Percentiles rank a stretch among this genome's conserved stretches.
phyloP scores from a whole-genome alignment of 2,329 filamentous ascomycete genomes.

The Phoma sp. region DNA sequence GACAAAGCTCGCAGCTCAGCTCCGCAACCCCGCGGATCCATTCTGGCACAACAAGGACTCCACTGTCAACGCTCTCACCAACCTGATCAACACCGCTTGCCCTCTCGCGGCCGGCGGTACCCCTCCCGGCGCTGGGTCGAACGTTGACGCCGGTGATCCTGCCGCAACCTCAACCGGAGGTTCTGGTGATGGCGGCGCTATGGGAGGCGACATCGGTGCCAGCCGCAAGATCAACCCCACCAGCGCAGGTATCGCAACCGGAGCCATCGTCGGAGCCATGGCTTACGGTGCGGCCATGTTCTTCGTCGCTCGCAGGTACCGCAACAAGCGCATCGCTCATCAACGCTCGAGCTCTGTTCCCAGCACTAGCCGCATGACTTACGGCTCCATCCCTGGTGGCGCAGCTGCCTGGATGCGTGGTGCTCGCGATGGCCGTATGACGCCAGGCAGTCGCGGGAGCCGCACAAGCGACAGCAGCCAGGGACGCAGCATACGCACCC shows the following conservation, averaged over 20 bases:
- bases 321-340: constrained; percentile 81
- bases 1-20: constrained; percentile 69
- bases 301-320: constrained; percentile 87
- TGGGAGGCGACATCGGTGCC: constrained; percentile 58
- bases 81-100: constrained; percentile 84
- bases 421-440: constrained; percentile 50
- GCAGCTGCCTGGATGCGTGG: constrained; percentile 59
- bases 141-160: constrained; percentile 51
- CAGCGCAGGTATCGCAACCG: constrained; percentile 74
- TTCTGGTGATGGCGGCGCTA: constrained; percentile 57
- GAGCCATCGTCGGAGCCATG: constrained; percentile 78
- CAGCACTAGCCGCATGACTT: constrained; percentile 66
- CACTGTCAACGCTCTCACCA: constrained; percentile 76
- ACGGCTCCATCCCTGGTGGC: constrained; percentile 49
- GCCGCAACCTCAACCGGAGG: constrained; percentile 40
- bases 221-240: constrained; percentile 68
- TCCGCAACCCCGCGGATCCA: constrained; percentile 73
- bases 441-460: constrained; percentile 52
- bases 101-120: constrained; percentile 64
- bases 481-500: constrained; percentile 68
- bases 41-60: constrained; percentile 75
- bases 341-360: constrained; percentile 78
- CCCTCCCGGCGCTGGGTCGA: constrained; percentile 51
- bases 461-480: constrained; percentile 65
- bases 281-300: constrained; percentile 97